These are phyloP conservation scores for Elsinoe necatrix DNA, from an alignment of 2,329 filamentous ascomycete species.

Conservation along the genomic window DNA sequence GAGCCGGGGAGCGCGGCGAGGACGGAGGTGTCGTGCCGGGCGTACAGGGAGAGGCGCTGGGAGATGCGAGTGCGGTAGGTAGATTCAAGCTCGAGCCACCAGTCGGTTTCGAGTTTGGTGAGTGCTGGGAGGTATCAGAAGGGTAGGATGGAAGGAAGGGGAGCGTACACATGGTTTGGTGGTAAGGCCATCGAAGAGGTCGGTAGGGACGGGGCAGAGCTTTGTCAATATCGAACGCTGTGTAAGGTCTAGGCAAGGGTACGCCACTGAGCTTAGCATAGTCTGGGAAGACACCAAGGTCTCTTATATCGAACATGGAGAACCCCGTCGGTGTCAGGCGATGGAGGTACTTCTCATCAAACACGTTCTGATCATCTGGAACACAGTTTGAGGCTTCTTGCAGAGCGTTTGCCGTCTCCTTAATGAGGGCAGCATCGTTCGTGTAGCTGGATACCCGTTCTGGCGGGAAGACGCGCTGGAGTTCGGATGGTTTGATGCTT, in stretches of 20 bases:
- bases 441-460: slow-evolving; percentile 41
- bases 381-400: slow-evolving; percentile 18
- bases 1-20: slow-evolving; percentile 63
- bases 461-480: slow-evolving; percentile 44
- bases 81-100: slow-evolving; percentile 81
- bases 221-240: slow-evolving; percentile 58
- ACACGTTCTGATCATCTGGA: slow-evolving; percentile 22
- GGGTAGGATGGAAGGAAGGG: not conserved
- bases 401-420: not conserved
- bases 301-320: slow-evolving; percentile 58
- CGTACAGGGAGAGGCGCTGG: slow-evolving; percentile 59
- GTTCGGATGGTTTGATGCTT: slow-evolving; percentile 20
- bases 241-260: slow-evolving; percentile 56
- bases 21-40: slow-evolving; percentile 54
- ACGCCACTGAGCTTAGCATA: slow-evolving; percentile 69
- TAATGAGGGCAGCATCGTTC: slow-evolving; percentile 23
- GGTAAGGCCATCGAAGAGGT: slow-evolving; percentile 75
- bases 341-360: slow-evolving; percentile 20
- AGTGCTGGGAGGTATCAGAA: slow-evolving; percentile 46
- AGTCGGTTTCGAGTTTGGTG: slow-evolving; percentile 69
- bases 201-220: slow-evolving; percentile 68
- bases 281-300: slow-evolving; percentile 68
- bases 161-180: slow-evolving; percentile 78
- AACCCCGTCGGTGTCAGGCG: slow-evolving; percentile 56
- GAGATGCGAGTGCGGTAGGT: slow-evolving; percentile 60